Conservation (phyloP, 306 rosid species). For the Gastrolobium villosum region DNA sequence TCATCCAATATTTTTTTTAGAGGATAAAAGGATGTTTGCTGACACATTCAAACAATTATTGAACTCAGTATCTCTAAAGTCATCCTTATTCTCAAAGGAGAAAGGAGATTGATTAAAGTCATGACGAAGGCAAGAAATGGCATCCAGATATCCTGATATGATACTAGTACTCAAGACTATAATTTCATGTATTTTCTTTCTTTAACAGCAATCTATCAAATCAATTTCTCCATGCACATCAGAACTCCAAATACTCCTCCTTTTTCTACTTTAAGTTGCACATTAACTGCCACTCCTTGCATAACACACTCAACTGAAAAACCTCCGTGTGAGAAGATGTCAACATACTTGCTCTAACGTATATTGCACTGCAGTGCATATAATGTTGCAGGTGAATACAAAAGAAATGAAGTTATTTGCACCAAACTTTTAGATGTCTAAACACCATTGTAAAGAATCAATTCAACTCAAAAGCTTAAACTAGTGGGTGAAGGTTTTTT, state of each 20-base stretch:
- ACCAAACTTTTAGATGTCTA: slow-evolving; percentile 30
- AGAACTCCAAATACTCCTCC: neutral
- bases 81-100: no score
- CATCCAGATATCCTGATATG: neutral
- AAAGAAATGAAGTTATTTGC: neutral
- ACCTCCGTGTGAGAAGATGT: neutral
- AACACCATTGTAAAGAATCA: neutral
- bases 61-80: slow-evolving; percentile 1
- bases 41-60: slow-evolving; percentile 27
- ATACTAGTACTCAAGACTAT: neutral
- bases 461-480: no score
- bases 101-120: neutral
- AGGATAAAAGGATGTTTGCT: slow-evolving; percentile 15
- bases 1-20: slow-evolving; percentile 41
- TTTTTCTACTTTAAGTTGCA: neutral
- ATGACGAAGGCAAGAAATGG: neutral
- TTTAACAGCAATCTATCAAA: slow-evolving; percentile 31
- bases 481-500: no score
- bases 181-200: neutral
- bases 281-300: neutral
- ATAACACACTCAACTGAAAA: neutral
- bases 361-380: slow-evolving; percentile 1
- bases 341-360: neutral
- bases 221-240: slow-evolving; percentile 6
- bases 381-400: slow-evolving; percentile 1